Evolutionary conservation across 176 grass and related monocot species (phyloP), one percentile per base, ranked within the genome.

Genomic region (Aegilops umbellulata): DNA sequence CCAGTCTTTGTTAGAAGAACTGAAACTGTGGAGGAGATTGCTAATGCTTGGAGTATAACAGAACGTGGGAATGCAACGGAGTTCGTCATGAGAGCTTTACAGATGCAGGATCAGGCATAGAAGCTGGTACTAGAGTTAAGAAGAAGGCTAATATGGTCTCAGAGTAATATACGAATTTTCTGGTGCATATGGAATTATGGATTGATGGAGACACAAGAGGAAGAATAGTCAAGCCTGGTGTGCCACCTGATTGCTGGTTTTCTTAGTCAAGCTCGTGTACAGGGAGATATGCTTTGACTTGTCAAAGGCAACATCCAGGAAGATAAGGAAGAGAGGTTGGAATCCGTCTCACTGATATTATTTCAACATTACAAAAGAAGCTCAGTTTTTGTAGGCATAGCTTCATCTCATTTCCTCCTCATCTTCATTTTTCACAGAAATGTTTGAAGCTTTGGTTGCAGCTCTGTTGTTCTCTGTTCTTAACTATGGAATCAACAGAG

Each of bases 381-480:
- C 16, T 6, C 8, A 44, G 35, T 46, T 46, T 16, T 26, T 29
- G 16, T 8, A 76, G 30, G 12, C 31, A 7, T 3, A 47, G 13
- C 41, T 19, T 62, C 39, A 25, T 51, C 3, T 69, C 57, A 14
- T 64, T 74, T 2, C 39, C 25, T 80, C 15, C 15, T 47, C 11
- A 47, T 0, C 49, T 44, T 79, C 65, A 67, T 69, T 79, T 10
- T 70, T 38, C 65, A 62, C 8, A 46, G 19, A 38, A 81, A 81
- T 82, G 85, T 53, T 49, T 41, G 20, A 66, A 6, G 10, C 15
- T n/a, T 58, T 67, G 3, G 31, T 32, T 72, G 8, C 24, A 64
- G 26, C 78, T 55, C 26, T 87, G 20, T 16, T 92, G 17, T 58
- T 85, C 36, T n/a, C n/a, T n/a, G n/a, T n/a, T 65, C 53, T 85